phyloP scores from a whole-genome alignment of 2,329 filamentous ascomycete species.

The Atkinsonella texensis region DNA sequence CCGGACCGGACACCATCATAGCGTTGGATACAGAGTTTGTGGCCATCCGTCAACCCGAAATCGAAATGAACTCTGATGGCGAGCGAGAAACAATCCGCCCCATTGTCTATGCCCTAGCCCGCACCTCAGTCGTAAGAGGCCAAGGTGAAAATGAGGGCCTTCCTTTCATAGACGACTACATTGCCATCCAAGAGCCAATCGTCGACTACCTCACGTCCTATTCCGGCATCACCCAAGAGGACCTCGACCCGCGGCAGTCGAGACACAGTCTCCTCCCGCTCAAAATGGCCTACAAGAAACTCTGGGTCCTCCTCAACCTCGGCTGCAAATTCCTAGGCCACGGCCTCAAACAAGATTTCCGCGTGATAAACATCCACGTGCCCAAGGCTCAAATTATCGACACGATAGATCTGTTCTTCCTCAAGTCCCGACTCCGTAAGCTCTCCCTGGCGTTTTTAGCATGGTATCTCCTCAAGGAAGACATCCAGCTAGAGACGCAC shows the following conservation, averaged over 20 bases:
- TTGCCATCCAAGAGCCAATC: constrained; percentile 78
- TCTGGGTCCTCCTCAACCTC: constrained; percentile 91
- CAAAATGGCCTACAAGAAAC: constrained; percentile 92
- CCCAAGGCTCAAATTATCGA: constrained; percentile 85
- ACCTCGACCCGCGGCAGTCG: constrained; percentile 68
- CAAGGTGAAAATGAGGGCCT: constrained; percentile 64
- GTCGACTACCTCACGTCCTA: constrained; percentile 93
- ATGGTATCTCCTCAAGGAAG: constrained; percentile 82
- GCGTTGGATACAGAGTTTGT: constrained; percentile 97
- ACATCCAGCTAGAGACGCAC: constrained; percentile 85
- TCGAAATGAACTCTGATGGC: constrained; percentile 91
- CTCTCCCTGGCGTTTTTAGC: constrained; percentile 84
- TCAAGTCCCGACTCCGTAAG: constrained; percentile 69
- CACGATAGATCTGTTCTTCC: constrained; percentile 84
- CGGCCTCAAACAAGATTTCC: constrained; percentile 88
- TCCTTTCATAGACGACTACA: constrained; percentile 96
- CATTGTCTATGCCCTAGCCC: constrained; percentile 80
- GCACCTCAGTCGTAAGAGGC: constrained; percentile 81
- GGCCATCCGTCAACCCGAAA: constrained; percentile 80
- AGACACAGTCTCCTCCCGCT: constrained; percentile 74
- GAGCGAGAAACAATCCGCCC: constrained; percentile 85
- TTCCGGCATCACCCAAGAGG: constrained; percentile 78
- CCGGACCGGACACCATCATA: constrained; percentile 60
- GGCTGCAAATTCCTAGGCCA: constrained; percentile 92
- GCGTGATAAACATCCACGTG: constrained; percentile 95